Evolutionary conservation across 805 yeast species (phyloP).

Genomic region (Lachancea thermotolerans): DNA sequence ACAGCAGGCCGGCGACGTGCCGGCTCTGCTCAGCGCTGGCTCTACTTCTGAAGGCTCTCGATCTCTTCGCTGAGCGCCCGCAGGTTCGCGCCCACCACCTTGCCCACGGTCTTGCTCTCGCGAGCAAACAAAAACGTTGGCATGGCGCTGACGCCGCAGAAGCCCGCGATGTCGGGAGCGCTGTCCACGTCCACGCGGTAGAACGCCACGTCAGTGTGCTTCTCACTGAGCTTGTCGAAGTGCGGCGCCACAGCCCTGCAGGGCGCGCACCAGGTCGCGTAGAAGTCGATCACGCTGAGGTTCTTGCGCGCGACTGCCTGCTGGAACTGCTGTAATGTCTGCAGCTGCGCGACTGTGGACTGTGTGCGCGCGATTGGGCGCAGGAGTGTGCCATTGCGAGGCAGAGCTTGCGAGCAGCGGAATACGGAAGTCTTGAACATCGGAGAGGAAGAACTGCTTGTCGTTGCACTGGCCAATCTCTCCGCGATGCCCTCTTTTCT

Average conservation of each 20-base stretch:
- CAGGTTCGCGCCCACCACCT: conserved; percentile 57
- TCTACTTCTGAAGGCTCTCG: conserved; percentile 14
- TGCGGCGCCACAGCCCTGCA: conserved; percentile 65
- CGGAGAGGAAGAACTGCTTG: not conserved
- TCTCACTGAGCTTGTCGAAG: conserved; percentile 35
- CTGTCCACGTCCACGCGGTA: conserved; percentile 68
- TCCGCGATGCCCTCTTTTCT: no score
- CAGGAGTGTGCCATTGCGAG: not conserved
- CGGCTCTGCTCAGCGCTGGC: not conserved
- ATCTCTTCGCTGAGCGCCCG: conserved; percentile 30
- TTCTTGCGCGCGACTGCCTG: conserved; percentile 31
- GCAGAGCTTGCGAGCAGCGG: no score
- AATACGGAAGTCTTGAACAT: conserved; percentile 1
- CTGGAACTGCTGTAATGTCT: conserved; percentile 33
- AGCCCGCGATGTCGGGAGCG: conserved; percentile 50
- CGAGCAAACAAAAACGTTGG: conserved; percentile 65
- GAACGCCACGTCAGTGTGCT: conserved; percentile 44
- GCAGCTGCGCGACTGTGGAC: conserved; percentile 31
- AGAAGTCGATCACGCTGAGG: conserved; percentile 54
- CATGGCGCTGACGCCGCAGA: conserved; percentile 63
- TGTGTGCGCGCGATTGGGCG: conserved; percentile 2
- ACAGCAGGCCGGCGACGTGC: no score
- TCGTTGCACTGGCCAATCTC: no score
- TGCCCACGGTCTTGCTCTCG: conserved; percentile 50
- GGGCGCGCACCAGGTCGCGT: conserved; percentile 77